phyloP scores from a whole-genome alignment of 306 rosid genomes.

The Betula pendula region DNA sequence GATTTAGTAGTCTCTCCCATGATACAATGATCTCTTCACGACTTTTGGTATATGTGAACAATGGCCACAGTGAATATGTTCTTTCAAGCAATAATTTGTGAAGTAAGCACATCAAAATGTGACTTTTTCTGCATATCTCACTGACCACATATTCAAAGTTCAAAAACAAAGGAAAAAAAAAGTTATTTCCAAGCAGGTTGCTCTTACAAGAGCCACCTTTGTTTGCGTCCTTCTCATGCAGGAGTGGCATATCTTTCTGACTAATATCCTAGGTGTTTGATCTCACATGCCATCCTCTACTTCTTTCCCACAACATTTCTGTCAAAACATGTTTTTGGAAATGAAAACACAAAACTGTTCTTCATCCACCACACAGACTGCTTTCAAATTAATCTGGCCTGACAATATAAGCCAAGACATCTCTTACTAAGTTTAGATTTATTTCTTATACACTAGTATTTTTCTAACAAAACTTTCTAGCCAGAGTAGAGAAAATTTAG shows the following conservation, averaged over 20 bases:
- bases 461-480: background rate
- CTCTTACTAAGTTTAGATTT: background rate
- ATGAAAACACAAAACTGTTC: background rate
- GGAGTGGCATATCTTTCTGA: background rate
- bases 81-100: too few relatives aligned
- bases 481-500: background rate
- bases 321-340: too few relatives aligned
- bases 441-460: background rate
- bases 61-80: too few relatives aligned
- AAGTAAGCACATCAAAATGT: too few relatives aligned
- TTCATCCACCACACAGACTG: background rate
- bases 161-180: background rate
- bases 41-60: too few relatives aligned
- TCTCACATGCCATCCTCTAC: background rate
- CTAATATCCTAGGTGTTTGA: too few relatives aligned
- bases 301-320: too few relatives aligned
- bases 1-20: too few relatives aligned
- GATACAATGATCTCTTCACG: too few relatives aligned
- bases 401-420: background rate
- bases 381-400: background rate
- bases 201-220: background rate
- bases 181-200: background rate
- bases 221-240: background rate
- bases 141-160: background rate
- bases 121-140: too few relatives aligned